Percentiles rank a stretch among this genome's conserved stretches.
Conservation (phyloP, 768 basidiomycete genomes). For the Atractiella rhizophila region DNA sequence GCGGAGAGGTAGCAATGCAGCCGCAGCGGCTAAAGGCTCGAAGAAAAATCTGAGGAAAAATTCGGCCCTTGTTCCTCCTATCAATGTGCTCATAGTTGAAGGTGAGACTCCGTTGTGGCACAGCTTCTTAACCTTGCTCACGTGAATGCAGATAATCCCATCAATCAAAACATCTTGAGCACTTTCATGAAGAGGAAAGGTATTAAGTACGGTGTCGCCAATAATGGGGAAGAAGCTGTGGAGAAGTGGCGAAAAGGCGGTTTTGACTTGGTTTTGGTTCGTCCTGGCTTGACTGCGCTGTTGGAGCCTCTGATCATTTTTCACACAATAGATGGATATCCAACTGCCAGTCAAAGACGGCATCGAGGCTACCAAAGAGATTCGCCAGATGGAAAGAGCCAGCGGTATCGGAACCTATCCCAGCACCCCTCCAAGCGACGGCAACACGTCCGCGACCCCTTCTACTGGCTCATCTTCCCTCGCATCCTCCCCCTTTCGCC, state of each 20-base stretch:
- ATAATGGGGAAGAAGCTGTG: conserved; percentile 84
- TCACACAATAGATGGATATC: conserved; percentile 70
- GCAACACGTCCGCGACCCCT: conserved; percentile 38
- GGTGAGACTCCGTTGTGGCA: conserved; percentile 30
- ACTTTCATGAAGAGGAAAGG: conserved; percentile 90
- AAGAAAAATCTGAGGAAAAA: background rate
- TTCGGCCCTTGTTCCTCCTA: conserved; percentile 54
- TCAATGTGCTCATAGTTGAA: conserved; percentile 93
- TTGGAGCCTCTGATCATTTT: background rate
- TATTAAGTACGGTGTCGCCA: conserved; percentile 81
- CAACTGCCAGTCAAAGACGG: conserved; percentile 99
- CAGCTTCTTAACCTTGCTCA: background rate
- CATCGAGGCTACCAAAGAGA: conserved; percentile 87
- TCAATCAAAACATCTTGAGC: conserved; percentile 91
- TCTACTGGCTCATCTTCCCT: conserved; percentile 27
- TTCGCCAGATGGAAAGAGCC: conserved; percentile 52
- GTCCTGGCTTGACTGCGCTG: conserved; percentile 19
- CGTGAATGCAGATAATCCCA: conserved; percentile 55
- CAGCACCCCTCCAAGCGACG: conserved; percentile 38
- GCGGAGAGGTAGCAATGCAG: conserved; percentile 13
- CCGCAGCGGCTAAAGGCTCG: background rate
- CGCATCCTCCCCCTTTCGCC: conserved; percentile 19
- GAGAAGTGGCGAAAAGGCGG: conserved; percentile 76
- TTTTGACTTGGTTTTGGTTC: conserved; percentile 82
- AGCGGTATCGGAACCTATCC: conserved; percentile 43